A percentile compares a stretch with the other conserved stretches of the same genome.
Evolutionary conservation across 306 rosid species (phyloP).

Genomic region (Lagenaria siceraria): DNA sequence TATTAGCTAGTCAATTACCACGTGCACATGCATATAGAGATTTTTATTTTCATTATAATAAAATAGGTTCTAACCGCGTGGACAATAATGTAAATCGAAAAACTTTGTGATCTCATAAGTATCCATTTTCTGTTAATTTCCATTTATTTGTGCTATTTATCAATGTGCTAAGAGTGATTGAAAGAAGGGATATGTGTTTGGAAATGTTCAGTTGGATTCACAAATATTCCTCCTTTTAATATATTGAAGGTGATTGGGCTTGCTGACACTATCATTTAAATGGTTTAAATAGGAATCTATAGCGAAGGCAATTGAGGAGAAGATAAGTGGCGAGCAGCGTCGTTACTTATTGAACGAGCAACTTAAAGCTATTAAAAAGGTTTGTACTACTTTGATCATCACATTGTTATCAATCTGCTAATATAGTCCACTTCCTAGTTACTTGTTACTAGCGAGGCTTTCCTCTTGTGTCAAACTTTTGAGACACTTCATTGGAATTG

Average conservation of each 20-base stretch:
- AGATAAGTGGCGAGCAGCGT: slow-evolving; percentile 96
- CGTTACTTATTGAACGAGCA: slow-evolving; percentile 92
- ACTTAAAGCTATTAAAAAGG: slow-evolving; percentile 99
- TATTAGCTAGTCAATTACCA: not conserved
- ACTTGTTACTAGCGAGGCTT: not conserved
- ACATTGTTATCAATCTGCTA: not conserved
- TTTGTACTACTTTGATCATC: slow-evolving; percentile 2
- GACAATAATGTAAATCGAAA: not conserved
- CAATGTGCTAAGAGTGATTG: not conserved
- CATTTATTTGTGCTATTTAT: not conserved
- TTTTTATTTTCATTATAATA: not conserved
- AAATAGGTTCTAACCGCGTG: not conserved
- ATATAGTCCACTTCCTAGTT: not conserved
- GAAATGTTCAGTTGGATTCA: not conserved
- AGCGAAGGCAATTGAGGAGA: slow-evolving; percentile 98
- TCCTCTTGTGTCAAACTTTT: slow-evolving; percentile 12
- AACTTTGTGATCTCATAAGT: not conserved
- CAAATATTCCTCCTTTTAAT: not conserved
- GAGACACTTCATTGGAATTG: slow-evolving; percentile 4
- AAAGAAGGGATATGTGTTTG: not conserved
- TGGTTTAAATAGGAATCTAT: slow-evolving; percentile 57
- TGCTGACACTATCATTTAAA: slow-evolving; percentile 15
- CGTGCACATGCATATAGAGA: not conserved
- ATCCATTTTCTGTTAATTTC: not conserved
- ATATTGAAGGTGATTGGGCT: slow-evolving; percentile 2